Base-by-base conservation (phyloP, 148 eudicot genomes). In the Fallopia convolvulus region DNA sequence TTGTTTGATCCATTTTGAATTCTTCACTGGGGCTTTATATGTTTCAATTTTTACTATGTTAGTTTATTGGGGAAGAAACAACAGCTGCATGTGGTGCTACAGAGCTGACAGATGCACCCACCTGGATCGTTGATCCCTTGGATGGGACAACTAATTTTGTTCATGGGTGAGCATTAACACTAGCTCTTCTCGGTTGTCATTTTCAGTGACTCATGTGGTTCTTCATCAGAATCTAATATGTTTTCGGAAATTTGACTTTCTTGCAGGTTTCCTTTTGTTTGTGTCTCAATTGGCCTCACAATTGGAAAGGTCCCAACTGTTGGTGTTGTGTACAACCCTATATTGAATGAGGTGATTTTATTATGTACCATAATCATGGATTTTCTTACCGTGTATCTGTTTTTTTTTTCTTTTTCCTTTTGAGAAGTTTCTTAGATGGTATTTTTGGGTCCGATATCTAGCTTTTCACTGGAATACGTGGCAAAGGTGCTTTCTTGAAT, bases 41-140 rank as follows among this genome's bases (percentile, higher is more conserved):
- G 18, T 39, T 17, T 14, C 11, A 68, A 36, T 68, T 68, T 8
- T 41, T 18, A 17, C 55, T 21, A 11, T 77, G 20, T 68, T 84
- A 92, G 99, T 95, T 95, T 84, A 91, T 95, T 76, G 99, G 97
- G 68, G 99, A 95, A 81, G 99, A 95, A 89, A 92, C 97, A 44
- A 85, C 97, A 18, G 97, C 99, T 84, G 93, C 97, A 63, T 61
- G 41, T 85, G 97, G 99, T 72, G 89, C 82, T 75, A 65, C 89
- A 11, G 97, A 95, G 83, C 86, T 95, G 78, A 92, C 97, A 5
- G 94, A 95, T 86, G 94, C 90, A 60, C 97, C 97, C 5, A 95
- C 97, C 36, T 95, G 99, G 99, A 95, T 92, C 74, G 97, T 95
- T 60, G 99, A 95, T 87, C 97, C 99, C 46, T 82, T 95, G 76